Conservation (phyloP, 1,139 yeast genomes). For the Debaryomyces fabryi region DNA sequence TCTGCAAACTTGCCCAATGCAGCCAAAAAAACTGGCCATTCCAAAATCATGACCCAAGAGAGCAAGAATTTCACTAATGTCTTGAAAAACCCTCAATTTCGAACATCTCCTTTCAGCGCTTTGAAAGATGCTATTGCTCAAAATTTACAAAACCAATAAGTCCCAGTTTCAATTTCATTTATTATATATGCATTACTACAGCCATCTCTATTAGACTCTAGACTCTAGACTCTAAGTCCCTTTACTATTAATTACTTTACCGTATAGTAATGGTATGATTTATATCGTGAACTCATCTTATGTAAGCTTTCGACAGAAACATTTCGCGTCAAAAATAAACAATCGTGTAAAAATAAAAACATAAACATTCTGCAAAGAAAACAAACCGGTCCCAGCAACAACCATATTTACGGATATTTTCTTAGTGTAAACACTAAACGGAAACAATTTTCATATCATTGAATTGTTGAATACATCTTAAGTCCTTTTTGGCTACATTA, state of each 20-base stretch:
- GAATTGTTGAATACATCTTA: not conserved
- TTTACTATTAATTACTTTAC: not conserved
- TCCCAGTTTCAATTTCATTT: not conserved
- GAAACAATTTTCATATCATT: slow-evolving; percentile 1
- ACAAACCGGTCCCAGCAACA: slow-evolving; percentile 4
- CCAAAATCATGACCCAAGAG: slow-evolving; percentile 55
- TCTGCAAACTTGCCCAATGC: slow-evolving; percentile 63
- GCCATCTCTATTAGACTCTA: not conserved
- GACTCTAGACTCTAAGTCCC: not conserved
- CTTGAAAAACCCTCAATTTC: slow-evolving; percentile 52
- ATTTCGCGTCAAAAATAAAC: slow-evolving; percentile 8
- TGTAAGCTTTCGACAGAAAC: not conserved
- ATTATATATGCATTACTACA: not conserved
- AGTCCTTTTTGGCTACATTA: not conserved
- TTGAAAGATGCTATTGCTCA: slow-evolving; percentile 47
- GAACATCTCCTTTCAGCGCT: slow-evolving; percentile 60
- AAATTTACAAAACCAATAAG: slow-evolving; percentile 11
- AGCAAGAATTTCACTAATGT: slow-evolving; percentile 56
- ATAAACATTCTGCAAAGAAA: slow-evolving; percentile 6
- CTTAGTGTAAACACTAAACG: slow-evolving; percentile 1
- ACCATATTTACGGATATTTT: slow-evolving; percentile 5
- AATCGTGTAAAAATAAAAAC: slow-evolving; percentile 5
- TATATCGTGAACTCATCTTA: not conserved
- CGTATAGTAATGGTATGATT: not conserved
- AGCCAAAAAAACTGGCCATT: slow-evolving; percentile 56